Evolutionary conservation across 2,329 filamentous ascomycete genomes (phyloP), one percentile per base, ranked within the genome.

Genomic region (Knoxdaviesia proteae): DNA sequence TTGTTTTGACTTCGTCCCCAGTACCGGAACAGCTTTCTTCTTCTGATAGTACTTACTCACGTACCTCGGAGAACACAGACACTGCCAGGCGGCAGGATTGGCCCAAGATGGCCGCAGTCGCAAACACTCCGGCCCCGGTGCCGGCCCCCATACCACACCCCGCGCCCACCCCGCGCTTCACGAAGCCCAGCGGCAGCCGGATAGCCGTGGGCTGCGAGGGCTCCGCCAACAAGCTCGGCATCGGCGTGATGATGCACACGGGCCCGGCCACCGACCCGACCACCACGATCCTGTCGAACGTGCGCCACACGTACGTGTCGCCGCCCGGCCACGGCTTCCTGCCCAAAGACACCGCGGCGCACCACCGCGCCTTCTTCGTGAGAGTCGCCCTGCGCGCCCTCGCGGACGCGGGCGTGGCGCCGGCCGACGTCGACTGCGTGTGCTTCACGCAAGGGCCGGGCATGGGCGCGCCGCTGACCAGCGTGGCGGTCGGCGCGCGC

Each of bases 361-460:
- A 98, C 62, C 90, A 98, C 68, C 79, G 90, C 49, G 58, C 74
- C 55, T 84, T 81, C 76, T 84, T 96, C 48, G 80, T 84, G 10
- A 64, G 69, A 30, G 67, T 96, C n/a, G 80, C 90, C 11, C 84
- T 79, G 51, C 71, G 74, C 47, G 84, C 88, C 5, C 72, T 98
- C 48, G 65, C 68, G 45, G 76, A 80, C 50, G 84, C 88, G 0
- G 62, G 63, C 20, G 56, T 83, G 3, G 52, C 59, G 0, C 60
- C 77, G 9, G 54, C 63, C 8, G 79, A 93, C 55, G 70, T 98
- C 39, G 77, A 88, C 59, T 94, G 86, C 60, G 80, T 98, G 51
- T 94, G 87, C 69, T 98, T 88, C 63, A 98, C 90, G 2, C 80
- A 82, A 55, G 90, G 90, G 0, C 90, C 90, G 0, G 90, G 90